A percentile compares a stretch with the other conserved stretches of the same genome.
These are phyloP conservation scores for Candida dubliniensis DNA, from an alignment of 1,139 yeast genomes.

Conservation along the genomic window DNA sequence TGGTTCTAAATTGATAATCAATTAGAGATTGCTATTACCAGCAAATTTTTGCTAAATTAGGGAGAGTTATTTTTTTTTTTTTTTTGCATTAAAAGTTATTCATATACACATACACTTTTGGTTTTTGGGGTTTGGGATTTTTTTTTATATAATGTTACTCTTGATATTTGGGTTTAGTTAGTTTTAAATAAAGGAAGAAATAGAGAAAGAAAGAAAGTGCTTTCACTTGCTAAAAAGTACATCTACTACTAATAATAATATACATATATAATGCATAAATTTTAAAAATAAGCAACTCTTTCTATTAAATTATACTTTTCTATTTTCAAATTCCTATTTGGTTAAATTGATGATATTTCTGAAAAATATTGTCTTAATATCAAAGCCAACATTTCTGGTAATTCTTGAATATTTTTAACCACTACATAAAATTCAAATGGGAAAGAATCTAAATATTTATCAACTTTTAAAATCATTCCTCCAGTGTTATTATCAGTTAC, in stretches of 20 bases:
- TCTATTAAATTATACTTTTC: not conserved
- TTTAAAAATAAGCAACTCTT: not conserved
- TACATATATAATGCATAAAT: not conserved
- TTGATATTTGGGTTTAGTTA: not conserved
- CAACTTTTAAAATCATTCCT: constrained; percentile 70
- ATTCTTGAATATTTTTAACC: constrained; percentile 81
- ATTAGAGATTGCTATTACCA: no score
- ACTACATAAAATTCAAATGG: constrained; percentile 97
- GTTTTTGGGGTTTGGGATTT: not conserved
- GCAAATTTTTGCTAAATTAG: not conserved
- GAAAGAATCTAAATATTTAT: constrained; percentile 85
- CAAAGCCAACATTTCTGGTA: constrained; percentile 88
- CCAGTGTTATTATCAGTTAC: constrained; percentile 66
- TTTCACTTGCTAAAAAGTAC: no score
- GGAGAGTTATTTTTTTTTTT: not conserved
- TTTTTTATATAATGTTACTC: not conserved
- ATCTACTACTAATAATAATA: constrained; percentile 4
- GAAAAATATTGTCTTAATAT: constrained; percentile 91
- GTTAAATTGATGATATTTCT: constrained; percentile 43
- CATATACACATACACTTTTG: not conserved
- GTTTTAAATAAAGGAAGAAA: not conserved
- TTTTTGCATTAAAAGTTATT: no score
- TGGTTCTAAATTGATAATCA: constrained; percentile 1
- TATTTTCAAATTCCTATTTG: constrained; percentile 6
- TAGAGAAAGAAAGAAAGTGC: no score